phyloP scores from a whole-genome alignment of 768 basidiomycete genomes.

The Auricularia sp. region DNA sequence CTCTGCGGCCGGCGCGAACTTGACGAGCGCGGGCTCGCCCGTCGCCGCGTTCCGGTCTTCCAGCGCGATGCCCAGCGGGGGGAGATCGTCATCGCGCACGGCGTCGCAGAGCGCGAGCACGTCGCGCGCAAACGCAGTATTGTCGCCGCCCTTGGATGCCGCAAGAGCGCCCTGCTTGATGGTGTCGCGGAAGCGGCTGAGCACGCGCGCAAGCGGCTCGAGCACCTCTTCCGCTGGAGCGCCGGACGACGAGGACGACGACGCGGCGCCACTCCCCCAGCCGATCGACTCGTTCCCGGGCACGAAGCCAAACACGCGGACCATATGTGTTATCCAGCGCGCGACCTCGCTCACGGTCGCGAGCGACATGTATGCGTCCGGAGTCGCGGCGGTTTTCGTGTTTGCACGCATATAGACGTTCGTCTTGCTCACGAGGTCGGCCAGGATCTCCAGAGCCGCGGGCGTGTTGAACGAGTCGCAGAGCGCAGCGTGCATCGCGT shows the following conservation, averaged over 20 bases:
- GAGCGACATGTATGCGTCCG: slow-evolving; percentile 39
- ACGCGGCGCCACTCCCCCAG: slow-evolving; percentile 21
- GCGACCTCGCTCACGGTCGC: slow-evolving; percentile 47
- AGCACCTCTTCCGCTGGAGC: slow-evolving; percentile 50
- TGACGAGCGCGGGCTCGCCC: slow-evolving; percentile 57
- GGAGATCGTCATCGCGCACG: slow-evolving; percentile 80
- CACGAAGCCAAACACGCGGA: slow-evolving; percentile 33
- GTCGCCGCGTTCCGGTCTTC: slow-evolving; percentile 46
- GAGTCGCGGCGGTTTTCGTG: slow-evolving; percentile 37
- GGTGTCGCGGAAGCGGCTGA: slow-evolving; percentile 87
- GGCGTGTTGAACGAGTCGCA: slow-evolving; percentile 98
- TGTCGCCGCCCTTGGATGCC: slow-evolving; percentile 44
- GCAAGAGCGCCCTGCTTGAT: slow-evolving; percentile 75
- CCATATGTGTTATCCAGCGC: slow-evolving; percentile 37
- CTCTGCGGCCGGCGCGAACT: slow-evolving; percentile 74
- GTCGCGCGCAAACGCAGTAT: slow-evolving; percentile 39
- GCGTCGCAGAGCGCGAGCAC: slow-evolving; percentile 82
- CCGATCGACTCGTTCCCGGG: slow-evolving; percentile 15
- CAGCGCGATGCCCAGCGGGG: slow-evolving; percentile 89
- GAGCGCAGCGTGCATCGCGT: slow-evolving; percentile 72
- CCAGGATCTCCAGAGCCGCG: slow-evolving; percentile 60
- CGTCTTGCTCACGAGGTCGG: slow-evolving; percentile 72
- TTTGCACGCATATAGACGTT: slow-evolving; percentile 72
- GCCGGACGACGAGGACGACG: neutral
- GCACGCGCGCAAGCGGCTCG: slow-evolving; percentile 77